Percentiles rank a stretch among this genome's conserved stretches.
These are phyloP conservation scores for Penicillium odoratum DNA, from an alignment of 495 filamentous ascomycete genomes.

Conservation along the genomic window DNA sequence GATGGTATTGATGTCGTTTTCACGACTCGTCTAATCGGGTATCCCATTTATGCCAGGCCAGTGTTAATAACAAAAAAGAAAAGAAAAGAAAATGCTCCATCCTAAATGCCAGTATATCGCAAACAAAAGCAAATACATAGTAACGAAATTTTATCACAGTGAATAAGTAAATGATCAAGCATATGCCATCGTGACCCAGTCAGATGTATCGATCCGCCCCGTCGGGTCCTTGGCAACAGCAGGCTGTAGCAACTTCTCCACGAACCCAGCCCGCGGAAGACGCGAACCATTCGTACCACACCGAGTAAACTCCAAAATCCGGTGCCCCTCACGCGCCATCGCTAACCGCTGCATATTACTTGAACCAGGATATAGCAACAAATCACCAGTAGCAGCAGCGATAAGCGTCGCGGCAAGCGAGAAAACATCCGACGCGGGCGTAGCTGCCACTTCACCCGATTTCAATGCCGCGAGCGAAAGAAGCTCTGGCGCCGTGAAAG, in stretches of 20 bases:
- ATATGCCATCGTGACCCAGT: constrained; percentile 35
- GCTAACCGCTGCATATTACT: constrained; percentile 42
- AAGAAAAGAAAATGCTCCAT: constrained; percentile 15
- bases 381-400: constrained; percentile 52
- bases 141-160: background rate
- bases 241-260: constrained; percentile 42
- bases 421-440: constrained; percentile 40
- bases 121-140: constrained; percentile 3
- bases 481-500: constrained; percentile 59
- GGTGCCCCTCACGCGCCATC: constrained; percentile 51
- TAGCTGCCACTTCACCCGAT: constrained; percentile 19
- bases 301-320: constrained; percentile 46
- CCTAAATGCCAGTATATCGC: constrained; percentile 6
- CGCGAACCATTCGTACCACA: constrained; percentile 40
- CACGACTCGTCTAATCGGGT: constrained; percentile 18
- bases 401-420: constrained; percentile 58
- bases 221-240: constrained; percentile 45
- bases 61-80: constrained; percentile 10
- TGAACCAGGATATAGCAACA: constrained; percentile 51
- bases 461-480: constrained; percentile 39
- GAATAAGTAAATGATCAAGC: background rate
- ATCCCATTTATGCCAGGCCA: constrained; percentile 15
- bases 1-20: background rate
- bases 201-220: constrained; percentile 32
- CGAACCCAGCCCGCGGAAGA: constrained; percentile 43